A percentile compares a stretch with the other conserved stretches of the same genome.
These are phyloP conservation scores for Nannochloris sp. DNA, from an alignment of 139 green algal genomes.

Conservation along the genomic window DNA sequence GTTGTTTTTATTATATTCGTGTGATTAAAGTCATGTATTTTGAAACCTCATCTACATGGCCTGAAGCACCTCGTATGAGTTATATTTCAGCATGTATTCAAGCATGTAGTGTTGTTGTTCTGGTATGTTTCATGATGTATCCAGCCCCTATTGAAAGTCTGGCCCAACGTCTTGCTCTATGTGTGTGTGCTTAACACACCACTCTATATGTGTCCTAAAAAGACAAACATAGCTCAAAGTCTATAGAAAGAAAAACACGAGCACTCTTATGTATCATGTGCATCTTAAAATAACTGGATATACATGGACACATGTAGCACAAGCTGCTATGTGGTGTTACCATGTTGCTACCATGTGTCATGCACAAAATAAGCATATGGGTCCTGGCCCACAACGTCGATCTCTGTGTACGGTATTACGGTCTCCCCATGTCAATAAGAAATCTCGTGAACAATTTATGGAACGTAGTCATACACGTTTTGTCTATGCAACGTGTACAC, in stretches of 20 bases:
- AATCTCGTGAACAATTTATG: constrained; percentile 29
- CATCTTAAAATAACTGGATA: too few species aligned
- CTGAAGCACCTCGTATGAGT: constrained; percentile 29
- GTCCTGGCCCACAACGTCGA: constrained; percentile 19
- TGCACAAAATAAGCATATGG: constrained; percentile 1
- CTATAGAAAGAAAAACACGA: too few species aligned
- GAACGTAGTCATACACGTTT: constrained; percentile 16
- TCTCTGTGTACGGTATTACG: constrained; percentile 26
- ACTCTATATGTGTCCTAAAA: too few species aligned
- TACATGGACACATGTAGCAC: too few species aligned
- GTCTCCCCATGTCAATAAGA: constrained; percentile 30
- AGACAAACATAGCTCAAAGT: neutral
- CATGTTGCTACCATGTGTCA: neutral
- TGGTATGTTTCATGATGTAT: constrained; percentile 47
- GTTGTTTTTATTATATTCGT: constrained; percentile 62
- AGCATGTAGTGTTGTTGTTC: constrained; percentile 36
- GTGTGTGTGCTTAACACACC: constrained; percentile 17
- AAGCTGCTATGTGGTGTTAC: too few species aligned
- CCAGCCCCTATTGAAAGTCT: constrained; percentile 41
- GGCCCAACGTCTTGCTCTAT: constrained; percentile 39
- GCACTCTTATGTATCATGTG: too few species aligned
- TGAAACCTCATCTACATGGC: constrained; percentile 46
- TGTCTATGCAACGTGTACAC: constrained; percentile 4
- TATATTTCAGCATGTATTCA: constrained; percentile 28
- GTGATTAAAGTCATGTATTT: constrained; percentile 65